A percentile compares a stretch with the other conserved stretches of the same genome.
Evolutionary conservation across 805 yeast genomes (phyloP).

Genomic region (Metschnikowia hibisci): DNA sequence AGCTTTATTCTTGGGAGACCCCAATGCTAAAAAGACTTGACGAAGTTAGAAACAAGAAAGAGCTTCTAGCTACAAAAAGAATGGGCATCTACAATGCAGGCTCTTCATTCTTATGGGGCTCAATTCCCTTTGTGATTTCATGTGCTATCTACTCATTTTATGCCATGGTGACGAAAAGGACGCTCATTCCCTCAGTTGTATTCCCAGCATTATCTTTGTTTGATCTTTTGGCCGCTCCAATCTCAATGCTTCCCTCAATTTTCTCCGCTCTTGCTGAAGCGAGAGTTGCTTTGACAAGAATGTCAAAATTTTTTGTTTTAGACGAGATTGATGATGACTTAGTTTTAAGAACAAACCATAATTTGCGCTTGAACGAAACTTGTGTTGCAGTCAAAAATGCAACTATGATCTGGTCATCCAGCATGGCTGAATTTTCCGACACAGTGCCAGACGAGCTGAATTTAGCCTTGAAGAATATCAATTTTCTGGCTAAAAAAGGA

Average conservation of each 20-base stretch:
- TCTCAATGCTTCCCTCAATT: slow-evolving; percentile 30
- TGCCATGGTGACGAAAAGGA: slow-evolving; percentile 21
- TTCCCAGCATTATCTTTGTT: slow-evolving; percentile 41
- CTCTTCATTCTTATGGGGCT: slow-evolving; percentile 33
- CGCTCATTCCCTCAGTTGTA: slow-evolving; percentile 34
- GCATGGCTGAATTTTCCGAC: slow-evolving; percentile 18
- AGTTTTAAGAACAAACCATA: slow-evolving; percentile 18
- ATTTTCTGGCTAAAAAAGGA: slow-evolving; percentile 50
- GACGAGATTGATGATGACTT: slow-evolving; percentile 31
- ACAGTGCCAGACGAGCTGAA: slow-evolving; percentile 38
- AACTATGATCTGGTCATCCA: slow-evolving; percentile 49
- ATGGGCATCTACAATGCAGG: slow-evolving; percentile 39
- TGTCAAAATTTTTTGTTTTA: slow-evolving; percentile 28
- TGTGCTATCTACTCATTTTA: slow-evolving; percentile 31
- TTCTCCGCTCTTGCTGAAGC: slow-evolving; percentile 28
- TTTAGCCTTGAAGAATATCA: slow-evolving; percentile 43
- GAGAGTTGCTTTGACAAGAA: slow-evolving; percentile 31
- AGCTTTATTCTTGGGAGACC: slow-evolving; percentile 66
- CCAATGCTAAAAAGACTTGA: slow-evolving; percentile 54
- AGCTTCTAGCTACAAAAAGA: slow-evolving; percentile 46
- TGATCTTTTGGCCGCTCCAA: slow-evolving; percentile 33
- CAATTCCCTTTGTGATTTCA: slow-evolving; percentile 36
- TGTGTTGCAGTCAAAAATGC: slow-evolving; percentile 45
- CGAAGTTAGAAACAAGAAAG: slow-evolving; percentile 55
- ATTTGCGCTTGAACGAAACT: slow-evolving; percentile 19